Evolutionary conservation across 2,329 filamentous ascomycete genomes (phyloP).

Genomic region (Apiospora rasikravindrae): DNA sequence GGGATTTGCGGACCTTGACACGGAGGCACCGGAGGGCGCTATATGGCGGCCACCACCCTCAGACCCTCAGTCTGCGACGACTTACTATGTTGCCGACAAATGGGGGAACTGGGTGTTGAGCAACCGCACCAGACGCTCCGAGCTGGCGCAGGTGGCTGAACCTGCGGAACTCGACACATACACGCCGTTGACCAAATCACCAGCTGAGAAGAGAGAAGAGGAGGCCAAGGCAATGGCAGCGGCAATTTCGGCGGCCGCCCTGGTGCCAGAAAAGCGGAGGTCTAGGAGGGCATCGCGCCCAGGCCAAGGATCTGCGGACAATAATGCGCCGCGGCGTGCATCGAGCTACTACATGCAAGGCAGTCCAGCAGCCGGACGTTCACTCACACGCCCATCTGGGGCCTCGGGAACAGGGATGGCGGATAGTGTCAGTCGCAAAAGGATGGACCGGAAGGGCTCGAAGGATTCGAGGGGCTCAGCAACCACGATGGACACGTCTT

Average conservation of each 20-base stretch:
- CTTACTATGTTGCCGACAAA: conserved; percentile 57
- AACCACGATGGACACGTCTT: conserved; percentile 45
- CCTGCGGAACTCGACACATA: conserved; percentile 37
- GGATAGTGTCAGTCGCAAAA: conserved; percentile 27
- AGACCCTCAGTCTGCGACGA: conserved; percentile 50
- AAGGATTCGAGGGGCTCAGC: conserved; percentile 40
- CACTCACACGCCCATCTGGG: neutral
- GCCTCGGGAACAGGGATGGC: neutral
- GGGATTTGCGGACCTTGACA: conserved; percentile 40
- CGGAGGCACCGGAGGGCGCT: conserved; percentile 39
- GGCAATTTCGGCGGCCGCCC: conserved; percentile 31
- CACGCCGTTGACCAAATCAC: conserved; percentile 38
- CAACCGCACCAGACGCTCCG: conserved; percentile 39
- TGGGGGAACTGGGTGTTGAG: conserved; percentile 60
- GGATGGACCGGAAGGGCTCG: conserved; percentile 34
- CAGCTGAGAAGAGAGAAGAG: conserved; percentile 36
- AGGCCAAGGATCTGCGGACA: conserved; percentile 26
- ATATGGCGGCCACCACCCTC: conserved; percentile 57
- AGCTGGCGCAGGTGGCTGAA: conserved; percentile 28
- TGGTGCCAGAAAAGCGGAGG: conserved; percentile 29
- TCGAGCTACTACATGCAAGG: conserved; percentile 47
- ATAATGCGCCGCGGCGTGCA: conserved; percentile 31
- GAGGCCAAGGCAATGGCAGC: conserved; percentile 32
- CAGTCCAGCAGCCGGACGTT: conserved; percentile 25
- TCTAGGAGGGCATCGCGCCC: conserved; percentile 40